These are phyloP conservation scores for Termitomyces eurrhizus DNA, from an alignment of 768 basidiomycete species.

Conservation along the genomic window DNA sequence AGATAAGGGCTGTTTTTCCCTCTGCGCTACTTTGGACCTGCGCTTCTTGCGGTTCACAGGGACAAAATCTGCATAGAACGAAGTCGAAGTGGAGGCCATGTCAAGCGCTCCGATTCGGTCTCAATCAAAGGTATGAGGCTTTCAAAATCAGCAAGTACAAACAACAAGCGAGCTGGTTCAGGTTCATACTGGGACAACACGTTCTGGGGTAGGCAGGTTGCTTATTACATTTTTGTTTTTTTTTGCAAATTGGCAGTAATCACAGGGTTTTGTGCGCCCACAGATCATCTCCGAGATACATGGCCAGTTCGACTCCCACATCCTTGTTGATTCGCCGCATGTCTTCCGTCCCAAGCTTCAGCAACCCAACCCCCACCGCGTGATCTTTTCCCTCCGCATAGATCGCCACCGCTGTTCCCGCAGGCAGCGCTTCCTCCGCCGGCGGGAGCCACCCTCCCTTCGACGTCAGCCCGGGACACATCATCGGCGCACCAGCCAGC, in stretches of 20 bases:
- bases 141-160: slow-evolving; percentile 16
- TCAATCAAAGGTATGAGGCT: not conserved
- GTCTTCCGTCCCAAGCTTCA: slow-evolving; percentile 81
- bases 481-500: slow-evolving; percentile 91
- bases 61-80: slow-evolving; percentile 49
- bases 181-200: not conserved
- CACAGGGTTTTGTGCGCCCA: slow-evolving; percentile 70
- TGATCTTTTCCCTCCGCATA: slow-evolving; percentile 96
- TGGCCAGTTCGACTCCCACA: slow-evolving; percentile 83
- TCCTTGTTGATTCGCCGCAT: slow-evolving; percentile 89
- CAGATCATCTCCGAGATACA: slow-evolving; percentile 84
- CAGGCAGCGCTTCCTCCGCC: slow-evolving; percentile 58
- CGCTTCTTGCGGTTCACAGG: slow-evolving; percentile 53
- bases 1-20: slow-evolving; percentile 29
- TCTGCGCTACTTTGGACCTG: slow-evolving; percentile 28
- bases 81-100: slow-evolving; percentile 21
- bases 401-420: slow-evolving; percentile 81
- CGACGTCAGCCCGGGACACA: slow-evolving; percentile 96
- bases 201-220: slow-evolving; percentile 17
- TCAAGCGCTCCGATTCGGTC: not conserved
- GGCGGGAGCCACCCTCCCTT: slow-evolving; percentile 86
- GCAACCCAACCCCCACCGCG: slow-evolving; percentile 82
- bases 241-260: slow-evolving; percentile 10
- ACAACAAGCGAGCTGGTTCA: slow-evolving; percentile 22
- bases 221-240: not conserved